Evolutionary conservation across 2,329 filamentous ascomycete genomes (phyloP).

Genomic region (Paecilomyces niveus): DNA sequence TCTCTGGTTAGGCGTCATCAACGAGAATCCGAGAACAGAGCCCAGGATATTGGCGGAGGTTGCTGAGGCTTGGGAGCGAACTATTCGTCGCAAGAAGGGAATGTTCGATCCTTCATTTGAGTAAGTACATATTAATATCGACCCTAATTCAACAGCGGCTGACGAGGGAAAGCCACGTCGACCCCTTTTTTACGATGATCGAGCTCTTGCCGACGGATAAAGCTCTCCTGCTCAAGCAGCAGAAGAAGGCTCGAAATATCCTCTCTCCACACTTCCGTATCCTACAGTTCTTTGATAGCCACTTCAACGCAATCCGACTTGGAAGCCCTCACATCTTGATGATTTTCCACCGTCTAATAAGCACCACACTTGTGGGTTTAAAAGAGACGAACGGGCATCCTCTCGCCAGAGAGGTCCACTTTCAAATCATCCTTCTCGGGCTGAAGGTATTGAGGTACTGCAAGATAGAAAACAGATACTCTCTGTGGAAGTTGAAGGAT

Average conservation of each 20-base stretch:
- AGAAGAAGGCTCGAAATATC: constrained; percentile 72
- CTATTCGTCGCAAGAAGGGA: constrained; percentile 68
- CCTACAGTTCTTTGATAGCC: constrained; percentile 83
- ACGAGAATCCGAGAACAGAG: constrained; percentile 87
- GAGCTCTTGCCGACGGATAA: constrained; percentile 92
- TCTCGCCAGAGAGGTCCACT: constrained; percentile 82
- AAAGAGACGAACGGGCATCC: constrained; percentile 68
- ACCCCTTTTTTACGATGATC: constrained; percentile 85
- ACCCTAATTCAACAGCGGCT: constrained; percentile 4
- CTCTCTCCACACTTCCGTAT: constrained; percentile 81
- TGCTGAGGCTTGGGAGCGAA: constrained; percentile 83
- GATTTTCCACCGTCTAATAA: constrained; percentile 74
- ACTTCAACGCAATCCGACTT: constrained; percentile 88
- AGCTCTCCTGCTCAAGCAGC: constrained; percentile 62
- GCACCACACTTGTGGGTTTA: constrained; percentile 69
- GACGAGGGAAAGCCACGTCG: constrained; percentile 50
- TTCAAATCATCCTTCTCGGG: constrained; percentile 78
- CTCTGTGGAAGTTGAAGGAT: constrained; percentile 80
- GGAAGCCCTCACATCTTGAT: constrained; percentile 74
- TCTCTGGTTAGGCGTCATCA: constrained; percentile 92
- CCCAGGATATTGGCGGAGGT: constrained; percentile 80
- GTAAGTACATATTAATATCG: constrained; percentile 33
- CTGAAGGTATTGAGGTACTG: constrained; percentile 69
- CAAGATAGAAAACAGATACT: constrained; percentile 55
- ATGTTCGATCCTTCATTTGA: constrained; percentile 69